These are phyloP conservation scores for Fabrea salina DNA, from an alignment of 169 alveolate genomes.

Conservation along the genomic window DNA sequence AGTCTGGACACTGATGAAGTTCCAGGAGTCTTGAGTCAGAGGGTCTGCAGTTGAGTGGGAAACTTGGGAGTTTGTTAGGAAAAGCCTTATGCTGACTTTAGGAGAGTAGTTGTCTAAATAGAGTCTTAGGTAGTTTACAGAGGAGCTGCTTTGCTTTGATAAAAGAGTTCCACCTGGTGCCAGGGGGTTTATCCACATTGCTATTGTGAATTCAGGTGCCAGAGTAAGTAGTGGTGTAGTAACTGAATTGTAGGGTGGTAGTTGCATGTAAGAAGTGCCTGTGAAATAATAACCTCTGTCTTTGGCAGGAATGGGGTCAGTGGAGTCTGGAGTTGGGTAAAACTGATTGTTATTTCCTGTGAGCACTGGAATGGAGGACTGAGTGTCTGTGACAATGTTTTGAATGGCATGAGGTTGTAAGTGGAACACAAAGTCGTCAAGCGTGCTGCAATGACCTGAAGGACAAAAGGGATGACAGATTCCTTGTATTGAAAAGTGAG, in stretches of 20 bases:
- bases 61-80: background rate
- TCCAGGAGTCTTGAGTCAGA: no score
- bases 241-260: background rate
- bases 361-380: no score
- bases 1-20: background rate
- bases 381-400: no score
- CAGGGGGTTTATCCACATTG: constrained; percentile 1
- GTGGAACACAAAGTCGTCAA: no score
- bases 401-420: no score
- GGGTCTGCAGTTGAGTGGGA: background rate
- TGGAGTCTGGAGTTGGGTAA: constrained; percentile 17
- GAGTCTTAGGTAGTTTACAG: background rate
- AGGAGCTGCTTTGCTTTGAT: background rate
- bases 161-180: background rate
- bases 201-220: background rate
- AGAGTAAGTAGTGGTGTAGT: background rate
- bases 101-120: background rate
- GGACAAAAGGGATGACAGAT: no score
- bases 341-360: background rate
- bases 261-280: constrained; percentile 5
- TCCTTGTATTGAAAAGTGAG: no score
- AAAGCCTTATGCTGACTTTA: background rate
- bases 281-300: constrained; percentile 16
- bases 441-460: no score
- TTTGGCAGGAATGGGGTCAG: background rate